Percentiles rank a stretch among this genome's conserved stretches.
phyloP scores from a whole-genome alignment of 805 yeast genomes.

The Candida piceae region DNA sequence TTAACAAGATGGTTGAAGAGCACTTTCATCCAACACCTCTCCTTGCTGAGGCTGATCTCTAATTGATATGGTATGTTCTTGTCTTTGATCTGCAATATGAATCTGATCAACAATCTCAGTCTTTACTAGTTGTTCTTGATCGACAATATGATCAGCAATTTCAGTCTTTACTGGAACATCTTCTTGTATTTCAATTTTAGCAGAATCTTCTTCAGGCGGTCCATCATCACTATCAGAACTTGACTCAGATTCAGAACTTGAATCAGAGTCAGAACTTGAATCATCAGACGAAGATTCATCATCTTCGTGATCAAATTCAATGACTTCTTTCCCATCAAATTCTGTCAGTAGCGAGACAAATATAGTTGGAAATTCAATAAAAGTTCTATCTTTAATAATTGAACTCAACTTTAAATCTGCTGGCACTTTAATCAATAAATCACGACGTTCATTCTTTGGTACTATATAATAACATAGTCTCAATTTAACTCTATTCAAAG shows the following conservation, averaged over 20 bases:
- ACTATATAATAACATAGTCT: slow-evolving; percentile 8
- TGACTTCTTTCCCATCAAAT: slow-evolving; percentile 24
- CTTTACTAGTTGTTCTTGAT: neutral
- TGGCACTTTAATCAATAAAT: slow-evolving; percentile 36
- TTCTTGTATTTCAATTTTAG: neutral
- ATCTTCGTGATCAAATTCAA: slow-evolving; percentile 21
- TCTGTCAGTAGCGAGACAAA: slow-evolving; percentile 33
- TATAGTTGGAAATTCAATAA: slow-evolving; percentile 77
- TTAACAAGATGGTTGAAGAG: no score
- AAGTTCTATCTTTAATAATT: slow-evolving; percentile 49
- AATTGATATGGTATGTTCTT: no score
- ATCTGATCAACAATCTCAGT: neutral
- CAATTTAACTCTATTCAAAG: slow-evolving; percentile 1
- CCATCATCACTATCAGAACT: slow-evolving; percentile 9
- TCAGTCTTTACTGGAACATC: neutral
- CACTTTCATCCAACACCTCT: no score
- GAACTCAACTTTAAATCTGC: slow-evolving; percentile 37
- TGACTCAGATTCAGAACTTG: slow-evolving; percentile 2
- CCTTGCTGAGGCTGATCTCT: no score
- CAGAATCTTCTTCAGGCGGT: slow-evolving; percentile 24
- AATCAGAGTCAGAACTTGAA: slow-evolving; percentile 6
- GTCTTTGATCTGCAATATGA: no score
- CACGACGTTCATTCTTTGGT: slow-evolving; percentile 6
- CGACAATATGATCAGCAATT: neutral
- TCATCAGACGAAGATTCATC: slow-evolving; percentile 4